Percentiles rank a stretch among this genome's conserved stretches.
These are phyloP conservation scores for Trametes villosa DNA, from an alignment of 768 basidiomycete species.

Conservation along the genomic window DNA sequence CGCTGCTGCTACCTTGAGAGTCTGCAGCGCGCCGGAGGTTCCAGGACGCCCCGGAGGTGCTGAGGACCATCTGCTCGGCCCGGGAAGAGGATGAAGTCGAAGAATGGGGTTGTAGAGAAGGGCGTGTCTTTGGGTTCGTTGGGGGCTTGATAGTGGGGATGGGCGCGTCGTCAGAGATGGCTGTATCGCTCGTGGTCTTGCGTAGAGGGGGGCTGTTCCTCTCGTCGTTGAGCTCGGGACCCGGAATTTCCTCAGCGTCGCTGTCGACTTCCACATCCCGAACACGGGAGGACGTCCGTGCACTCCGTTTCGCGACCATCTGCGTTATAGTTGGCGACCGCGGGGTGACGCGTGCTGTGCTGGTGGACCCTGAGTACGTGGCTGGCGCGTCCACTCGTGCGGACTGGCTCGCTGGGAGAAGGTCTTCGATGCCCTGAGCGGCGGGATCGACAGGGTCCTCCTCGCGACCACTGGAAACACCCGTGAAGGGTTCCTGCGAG, in stretches of 20 bases:
- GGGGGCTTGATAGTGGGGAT: conserved; percentile 12
- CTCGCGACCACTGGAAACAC: background rate
- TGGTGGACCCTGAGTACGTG: too few relatives aligned
- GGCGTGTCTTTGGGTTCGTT: background rate
- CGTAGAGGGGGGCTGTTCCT: too few relatives aligned
- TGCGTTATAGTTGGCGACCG: conserved; percentile 13
- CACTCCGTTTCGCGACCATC: conserved; percentile 2
- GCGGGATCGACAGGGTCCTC: too few relatives aligned
- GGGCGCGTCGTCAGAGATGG: background rate
- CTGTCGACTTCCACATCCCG: background rate
- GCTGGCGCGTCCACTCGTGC: too few relatives aligned
- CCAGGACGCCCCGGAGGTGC: conserved; percentile 59
- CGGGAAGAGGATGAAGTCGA: conserved; percentile 12
- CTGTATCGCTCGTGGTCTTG: too few relatives aligned
- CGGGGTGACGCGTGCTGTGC: too few relatives aligned
- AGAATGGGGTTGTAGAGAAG: background rate
- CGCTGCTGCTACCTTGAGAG: conserved; percentile 5
- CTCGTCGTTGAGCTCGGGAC: background rate
- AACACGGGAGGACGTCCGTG: background rate
- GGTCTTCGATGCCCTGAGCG: background rate
- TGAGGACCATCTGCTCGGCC: conserved; percentile 49
- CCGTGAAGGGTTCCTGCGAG: background rate
- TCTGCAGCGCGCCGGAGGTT: conserved; percentile 39
- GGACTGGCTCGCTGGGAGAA: background rate
- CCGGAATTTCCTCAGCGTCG: background rate